Evolutionary conservation across 176 grass and related monocot genomes (phyloP).

Genomic region (Zoysia pacifica): DNA sequence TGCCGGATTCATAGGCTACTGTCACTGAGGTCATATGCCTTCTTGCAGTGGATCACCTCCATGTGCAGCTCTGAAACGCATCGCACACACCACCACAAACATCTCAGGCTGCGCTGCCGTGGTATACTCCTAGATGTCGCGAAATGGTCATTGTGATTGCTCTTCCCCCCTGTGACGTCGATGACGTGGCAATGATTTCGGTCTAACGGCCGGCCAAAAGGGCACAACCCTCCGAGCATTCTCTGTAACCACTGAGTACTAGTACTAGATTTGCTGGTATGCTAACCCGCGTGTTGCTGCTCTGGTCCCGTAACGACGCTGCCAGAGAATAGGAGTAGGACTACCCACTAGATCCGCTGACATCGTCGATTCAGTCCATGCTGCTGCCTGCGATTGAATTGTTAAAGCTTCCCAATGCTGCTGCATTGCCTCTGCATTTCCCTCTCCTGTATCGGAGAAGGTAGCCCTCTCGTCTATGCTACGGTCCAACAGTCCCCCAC

Average conservation of each 20-base stretch:
- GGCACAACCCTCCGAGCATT: neutral
- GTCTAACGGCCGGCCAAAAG: neutral
- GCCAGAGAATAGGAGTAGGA: conserved; percentile 22
- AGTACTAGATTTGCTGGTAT: neutral
- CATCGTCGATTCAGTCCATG: conserved; percentile 39
- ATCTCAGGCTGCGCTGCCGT: neutral
- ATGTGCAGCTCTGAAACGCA: conserved; percentile 19
- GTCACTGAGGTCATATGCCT: neutral
- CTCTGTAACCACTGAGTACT: neutral
- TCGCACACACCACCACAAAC: neutral
- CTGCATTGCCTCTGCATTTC: neutral
- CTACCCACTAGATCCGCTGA: conserved; percentile 61
- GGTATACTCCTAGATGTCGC: too few relatives aligned
- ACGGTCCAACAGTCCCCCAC: neutral
- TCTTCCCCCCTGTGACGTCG: neutral
- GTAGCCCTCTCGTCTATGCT: neutral
- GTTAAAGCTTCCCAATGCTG: conserved; percentile 12
- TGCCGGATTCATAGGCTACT: conserved; percentile 20
- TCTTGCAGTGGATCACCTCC: conserved; percentile 35
- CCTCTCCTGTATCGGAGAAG: conserved; percentile 23
- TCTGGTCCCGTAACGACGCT: conserved; percentile 40
- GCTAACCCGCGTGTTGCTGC: neutral
- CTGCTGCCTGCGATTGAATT: neutral
- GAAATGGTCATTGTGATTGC: neutral
- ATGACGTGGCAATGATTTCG: conserved; percentile 29